phyloP scores from a whole-genome alignment of 2,329 filamentous ascomycete genomes.

The Cordyceps militaris region DNA sequence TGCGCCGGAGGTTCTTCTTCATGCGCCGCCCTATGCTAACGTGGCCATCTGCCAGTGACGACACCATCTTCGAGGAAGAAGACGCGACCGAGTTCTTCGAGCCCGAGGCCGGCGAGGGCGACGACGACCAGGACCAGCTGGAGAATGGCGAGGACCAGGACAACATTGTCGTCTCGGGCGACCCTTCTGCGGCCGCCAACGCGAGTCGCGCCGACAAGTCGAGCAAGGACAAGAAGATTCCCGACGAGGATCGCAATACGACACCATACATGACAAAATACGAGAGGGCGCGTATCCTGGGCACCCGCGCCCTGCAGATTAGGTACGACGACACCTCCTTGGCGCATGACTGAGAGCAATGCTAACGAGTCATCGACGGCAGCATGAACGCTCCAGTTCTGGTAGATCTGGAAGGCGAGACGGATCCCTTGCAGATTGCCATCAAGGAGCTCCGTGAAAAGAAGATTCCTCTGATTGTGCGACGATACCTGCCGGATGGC shows the following conservation, averaged over 20 bases:
- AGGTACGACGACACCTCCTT: constrained; percentile 53
- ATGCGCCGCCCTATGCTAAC: background rate
- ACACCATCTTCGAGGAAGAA: constrained; percentile 67
- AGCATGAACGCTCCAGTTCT: constrained; percentile 97
- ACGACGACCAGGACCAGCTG: constrained; percentile 39
- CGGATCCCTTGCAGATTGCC: constrained; percentile 93
- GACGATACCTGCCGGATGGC: constrained; percentile 93
- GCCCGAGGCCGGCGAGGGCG: constrained; percentile 46
- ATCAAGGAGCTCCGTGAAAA: constrained; percentile 97
- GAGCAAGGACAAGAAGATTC: constrained; percentile 77
- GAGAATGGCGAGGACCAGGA: constrained; percentile 51
- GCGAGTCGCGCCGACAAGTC: constrained; percentile 48
- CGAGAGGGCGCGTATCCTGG: constrained; percentile 86
- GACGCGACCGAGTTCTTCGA: constrained; percentile 54
- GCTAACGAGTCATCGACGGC: constrained; percentile 17
- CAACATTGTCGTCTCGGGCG: constrained; percentile 54
- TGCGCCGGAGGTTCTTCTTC: constrained; percentile 4
- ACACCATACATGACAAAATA: constrained; percentile 99
- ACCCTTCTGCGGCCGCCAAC: constrained; percentile 53
- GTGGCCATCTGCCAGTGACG: constrained; percentile 43
- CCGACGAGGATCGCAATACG: constrained; percentile 79
- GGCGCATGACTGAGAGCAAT: background rate
- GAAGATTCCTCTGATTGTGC: constrained; percentile 94
- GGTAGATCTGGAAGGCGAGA: constrained; percentile 95
- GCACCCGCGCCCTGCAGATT: constrained; percentile 90